phyloP scores from a whole-genome alignment of 2,329 filamentous ascomycete genomes.

The Penicillium sp. region DNA sequence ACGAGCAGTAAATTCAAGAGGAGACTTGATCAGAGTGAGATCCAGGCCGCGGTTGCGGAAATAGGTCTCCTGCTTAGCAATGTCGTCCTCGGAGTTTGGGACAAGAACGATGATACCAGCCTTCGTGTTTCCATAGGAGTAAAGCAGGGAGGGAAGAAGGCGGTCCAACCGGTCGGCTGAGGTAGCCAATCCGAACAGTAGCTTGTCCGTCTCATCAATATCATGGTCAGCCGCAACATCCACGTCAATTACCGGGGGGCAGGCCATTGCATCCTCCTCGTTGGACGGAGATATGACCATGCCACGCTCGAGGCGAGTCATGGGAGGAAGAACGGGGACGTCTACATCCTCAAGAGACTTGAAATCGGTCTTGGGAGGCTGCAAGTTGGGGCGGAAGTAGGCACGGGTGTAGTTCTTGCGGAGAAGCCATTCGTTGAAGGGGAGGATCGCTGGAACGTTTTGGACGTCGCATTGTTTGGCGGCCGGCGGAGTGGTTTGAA shows the following conservation, averaged over 20 bases:
- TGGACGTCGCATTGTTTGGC: slow-evolving; percentile 41
- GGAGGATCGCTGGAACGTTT: slow-evolving; percentile 39
- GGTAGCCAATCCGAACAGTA: slow-evolving; percentile 49
- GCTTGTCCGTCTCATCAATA: slow-evolving; percentile 46
- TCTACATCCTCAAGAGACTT: slow-evolving; percentile 44
- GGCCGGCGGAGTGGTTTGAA: slow-evolving; percentile 25
- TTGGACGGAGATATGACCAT: slow-evolving; percentile 43
- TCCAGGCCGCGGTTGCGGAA: slow-evolving; percentile 50
- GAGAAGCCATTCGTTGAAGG: slow-evolving; percentile 47
- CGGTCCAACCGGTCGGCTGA: slow-evolving; percentile 49
- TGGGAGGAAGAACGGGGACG: slow-evolving; percentile 44
- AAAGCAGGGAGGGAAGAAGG: slow-evolving; percentile 46
- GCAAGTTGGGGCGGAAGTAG: slow-evolving; percentile 46
- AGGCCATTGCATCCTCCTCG: slow-evolving; percentile 38
- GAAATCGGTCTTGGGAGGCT: slow-evolving; percentile 44
- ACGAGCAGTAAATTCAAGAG: slow-evolving; percentile 48
- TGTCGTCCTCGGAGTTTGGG: slow-evolving; percentile 46
- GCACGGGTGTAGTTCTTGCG: slow-evolving; percentile 51
- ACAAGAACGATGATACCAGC: slow-evolving; percentile 48
- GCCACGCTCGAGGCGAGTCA: slow-evolving; percentile 45
- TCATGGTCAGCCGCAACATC: slow-evolving; percentile 46
- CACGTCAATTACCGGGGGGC: slow-evolving; percentile 46
- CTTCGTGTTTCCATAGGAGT: slow-evolving; percentile 49
- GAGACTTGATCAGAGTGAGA: slow-evolving; percentile 45
- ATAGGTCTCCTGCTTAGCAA: slow-evolving; percentile 45